Base-by-base conservation (phyloP, 345 rosid species). In the Eutrema heterophyllum region DNA sequence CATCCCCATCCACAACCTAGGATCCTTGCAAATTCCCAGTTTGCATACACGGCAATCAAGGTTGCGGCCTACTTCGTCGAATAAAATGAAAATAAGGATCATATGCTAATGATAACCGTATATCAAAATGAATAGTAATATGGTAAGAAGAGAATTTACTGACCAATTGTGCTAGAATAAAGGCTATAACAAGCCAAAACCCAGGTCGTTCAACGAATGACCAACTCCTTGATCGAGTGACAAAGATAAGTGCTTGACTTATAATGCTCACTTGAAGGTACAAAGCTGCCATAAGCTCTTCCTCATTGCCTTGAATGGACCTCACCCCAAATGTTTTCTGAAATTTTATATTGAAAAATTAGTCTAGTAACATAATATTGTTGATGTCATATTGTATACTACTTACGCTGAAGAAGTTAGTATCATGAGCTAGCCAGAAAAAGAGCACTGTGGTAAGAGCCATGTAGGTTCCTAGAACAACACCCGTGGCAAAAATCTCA, bases 191-290 rank as follows among this genome's bases (percentile, higher is more conserved):
- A 10, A 91, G 97, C 68, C 81, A 64, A 69, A 75, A 3, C 4
- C 95, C 90, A 1, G 97, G 97, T 52, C 89, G 81, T 38, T 91
- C 97, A 3, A 81, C 18, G 24, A 78, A 88, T 54, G 97, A 91
- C 95, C 95, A 88, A 76, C 95, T 80, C 59, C 97, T 81, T 21
- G 95, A 87, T 66, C 97, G 78, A 8, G 97, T 91, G 30, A 91
- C 97, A 49, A 88, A 91, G 76, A 90, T 90, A 53, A 90, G 94
- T 27, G 97, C 97, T 74, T 88, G 97, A 70, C 97, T 90, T 68
- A 90, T 85, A 54, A 86, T 88, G 83, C 97, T 91, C 51, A 91
- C 97, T 84, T 91, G 97, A 65, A 91, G 91, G 80, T 91, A 91
- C 7, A 91, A 72, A 69, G 92, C 97, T 48, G 97, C 86, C 33